Percentiles rank a stretch among this genome's conserved stretches.
These are phyloP conservation scores for Plasmodium fragile DNA, from an alignment of 169 alveolate species.

Conservation along the genomic window DNA sequence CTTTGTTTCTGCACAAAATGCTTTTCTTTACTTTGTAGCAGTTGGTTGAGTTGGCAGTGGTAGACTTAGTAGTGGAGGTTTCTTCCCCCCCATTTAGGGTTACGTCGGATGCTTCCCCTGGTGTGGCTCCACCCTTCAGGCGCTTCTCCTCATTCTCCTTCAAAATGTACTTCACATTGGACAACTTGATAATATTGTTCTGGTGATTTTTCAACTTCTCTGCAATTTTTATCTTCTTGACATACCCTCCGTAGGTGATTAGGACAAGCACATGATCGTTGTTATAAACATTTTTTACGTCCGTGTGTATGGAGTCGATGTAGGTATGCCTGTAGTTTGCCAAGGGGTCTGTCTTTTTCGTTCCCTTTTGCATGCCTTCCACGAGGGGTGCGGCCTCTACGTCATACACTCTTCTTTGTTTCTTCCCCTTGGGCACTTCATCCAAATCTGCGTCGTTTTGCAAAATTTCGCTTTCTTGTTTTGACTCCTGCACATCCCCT, in stretches of 20 bases:
- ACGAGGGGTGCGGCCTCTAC: neutral
- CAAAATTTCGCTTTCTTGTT: neutral
- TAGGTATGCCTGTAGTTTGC: slow-evolving; percentile 48
- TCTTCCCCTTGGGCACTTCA: neutral
- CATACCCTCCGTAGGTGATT: slow-evolving; percentile 66
- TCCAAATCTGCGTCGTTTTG: neutral
- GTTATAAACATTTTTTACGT: slow-evolving; percentile 23
- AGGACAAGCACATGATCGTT: slow-evolving; percentile 59
- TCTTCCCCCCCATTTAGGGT: neutral
- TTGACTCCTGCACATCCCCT: neutral
- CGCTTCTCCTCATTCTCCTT: slow-evolving; percentile 59
- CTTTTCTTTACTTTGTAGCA: slow-evolving; percentile 65
- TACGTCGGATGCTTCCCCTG: neutral
- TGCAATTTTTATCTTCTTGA: slow-evolving; percentile 49
- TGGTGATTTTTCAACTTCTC: slow-evolving; percentile 64
- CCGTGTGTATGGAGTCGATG: slow-evolving; percentile 42
- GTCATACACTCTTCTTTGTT: neutral
- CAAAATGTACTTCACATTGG: slow-evolving; percentile 69
- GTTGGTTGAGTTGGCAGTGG: neutral
- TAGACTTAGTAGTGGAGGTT: neutral
- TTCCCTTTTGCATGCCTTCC: neutral
- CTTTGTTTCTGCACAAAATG: slow-evolving; percentile 36
- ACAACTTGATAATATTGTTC: slow-evolving; percentile 48
- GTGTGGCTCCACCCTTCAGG: neutral
- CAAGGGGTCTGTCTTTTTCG: neutral